phyloP scores from a whole-genome alignment of 2,329 filamentous ascomycete genomes.

The Pyrenochaeta sp. region DNA sequence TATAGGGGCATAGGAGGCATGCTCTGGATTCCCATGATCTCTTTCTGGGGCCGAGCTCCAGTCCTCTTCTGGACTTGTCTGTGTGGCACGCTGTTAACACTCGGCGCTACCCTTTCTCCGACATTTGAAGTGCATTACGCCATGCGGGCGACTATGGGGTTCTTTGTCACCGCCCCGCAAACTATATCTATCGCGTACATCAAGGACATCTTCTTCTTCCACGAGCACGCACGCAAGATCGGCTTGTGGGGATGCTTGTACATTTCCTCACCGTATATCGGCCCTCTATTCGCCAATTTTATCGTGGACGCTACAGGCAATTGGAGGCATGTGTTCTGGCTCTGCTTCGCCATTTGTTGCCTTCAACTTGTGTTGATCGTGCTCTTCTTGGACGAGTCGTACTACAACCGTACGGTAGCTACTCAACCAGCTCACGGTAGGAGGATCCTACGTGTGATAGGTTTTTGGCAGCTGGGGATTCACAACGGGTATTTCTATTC shows the following conservation, averaged over 20 bases:
- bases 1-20: constrained; percentile 29
- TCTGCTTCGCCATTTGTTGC: constrained; percentile 1
- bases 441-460: constrained; percentile 3
- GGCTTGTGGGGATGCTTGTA: constrained; percentile 31
- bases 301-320: constrained; percentile 11
- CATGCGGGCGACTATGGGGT: constrained; percentile 35
- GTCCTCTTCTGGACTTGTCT: constrained; percentile 43
- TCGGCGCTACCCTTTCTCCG: constrained; percentile 23
- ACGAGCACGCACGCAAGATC: constrained; percentile 39
- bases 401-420: neutral
- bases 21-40: constrained; percentile 26
- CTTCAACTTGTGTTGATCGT: constrained; percentile 4
- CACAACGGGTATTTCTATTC: constrained; percentile 8
- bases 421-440: neutral
- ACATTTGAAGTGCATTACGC: constrained; percentile 33
- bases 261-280: constrained; percentile 31
- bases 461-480: constrained; percentile 7
- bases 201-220: constrained; percentile 46
- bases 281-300: constrained; percentile 26
- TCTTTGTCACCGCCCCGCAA: constrained; percentile 37
- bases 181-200: constrained; percentile 27
- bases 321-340: constrained; percentile 21
- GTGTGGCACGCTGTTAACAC: constrained; percentile 20
- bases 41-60: constrained; percentile 22
- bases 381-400: constrained; percentile 6